phyloP scores from a whole-genome alignment of 805 yeast genomes.

The Cyberlindnera galapagoensis region DNA sequence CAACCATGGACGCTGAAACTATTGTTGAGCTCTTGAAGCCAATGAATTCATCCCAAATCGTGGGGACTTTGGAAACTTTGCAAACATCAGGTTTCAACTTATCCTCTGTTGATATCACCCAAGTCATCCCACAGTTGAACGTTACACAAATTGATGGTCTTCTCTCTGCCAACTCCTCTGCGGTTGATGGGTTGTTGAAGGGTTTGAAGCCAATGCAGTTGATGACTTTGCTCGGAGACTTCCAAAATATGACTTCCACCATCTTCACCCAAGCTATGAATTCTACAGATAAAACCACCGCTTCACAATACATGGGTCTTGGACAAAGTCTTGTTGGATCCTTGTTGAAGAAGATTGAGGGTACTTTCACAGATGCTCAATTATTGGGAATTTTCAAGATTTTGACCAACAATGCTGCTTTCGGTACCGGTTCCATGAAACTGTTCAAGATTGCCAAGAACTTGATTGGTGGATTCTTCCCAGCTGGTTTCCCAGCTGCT shows the following conservation, averaged over 20 bases:
- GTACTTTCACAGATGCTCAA: constrained; percentile 19
- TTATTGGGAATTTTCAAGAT: constrained; percentile 19
- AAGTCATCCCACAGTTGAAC: constrained; percentile 28
- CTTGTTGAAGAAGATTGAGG: constrained; percentile 13
- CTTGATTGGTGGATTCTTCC: constrained; percentile 18
- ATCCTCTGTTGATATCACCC: constrained; percentile 61
- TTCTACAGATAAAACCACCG: constrained; percentile 6
- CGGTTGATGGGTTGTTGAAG: constrained; percentile 15
- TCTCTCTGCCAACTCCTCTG: constrained; percentile 16
- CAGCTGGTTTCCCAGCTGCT: constrained; percentile 4
- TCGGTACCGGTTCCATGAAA: constrained; percentile 23
- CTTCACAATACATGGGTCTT: constrained; percentile 1
- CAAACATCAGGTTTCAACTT: constrained; percentile 44
- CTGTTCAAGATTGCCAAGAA: constrained; percentile 13
- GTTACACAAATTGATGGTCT: constrained; percentile 22
- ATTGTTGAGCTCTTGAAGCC: constrained; percentile 17
- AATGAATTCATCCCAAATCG: constrained; percentile 20
- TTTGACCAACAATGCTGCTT: constrained; percentile 22
- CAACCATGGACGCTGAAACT: constrained; percentile 14
- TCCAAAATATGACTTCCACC: constrained; percentile 19
- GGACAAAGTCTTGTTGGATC: constrained; percentile 16
- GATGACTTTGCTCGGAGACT: constrained; percentile 10
- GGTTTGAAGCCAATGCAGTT: constrained; percentile 17
- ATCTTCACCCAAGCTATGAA: constrained; percentile 15
- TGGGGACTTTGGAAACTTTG: constrained; percentile 14